Evolutionary conservation across 768 basidiomycete genomes (phyloP).

Genomic region (Xerocomellus dryophilus): DNA sequence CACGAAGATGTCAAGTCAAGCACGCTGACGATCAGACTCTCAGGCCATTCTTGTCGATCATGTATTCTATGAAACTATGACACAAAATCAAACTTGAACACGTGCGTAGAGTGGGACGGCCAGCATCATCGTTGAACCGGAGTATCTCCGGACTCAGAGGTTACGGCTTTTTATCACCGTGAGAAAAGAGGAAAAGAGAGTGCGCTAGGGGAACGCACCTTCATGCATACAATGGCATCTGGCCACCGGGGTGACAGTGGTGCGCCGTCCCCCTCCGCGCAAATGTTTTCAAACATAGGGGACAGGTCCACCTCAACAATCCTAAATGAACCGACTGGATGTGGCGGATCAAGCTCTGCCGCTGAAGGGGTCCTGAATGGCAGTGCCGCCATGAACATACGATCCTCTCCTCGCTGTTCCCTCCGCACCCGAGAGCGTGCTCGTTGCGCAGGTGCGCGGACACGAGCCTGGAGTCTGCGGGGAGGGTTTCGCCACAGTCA

Average conservation of each 20-base stretch:
- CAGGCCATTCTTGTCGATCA: too few relatives aligned
- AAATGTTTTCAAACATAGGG: background rate
- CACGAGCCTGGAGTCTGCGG: background rate
- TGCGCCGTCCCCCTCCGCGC: background rate
- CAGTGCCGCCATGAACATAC: background rate
- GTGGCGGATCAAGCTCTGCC: background rate
- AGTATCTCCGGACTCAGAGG: too few relatives aligned
- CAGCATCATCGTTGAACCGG: too few relatives aligned
- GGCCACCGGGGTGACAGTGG: background rate
- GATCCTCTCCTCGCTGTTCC: background rate
- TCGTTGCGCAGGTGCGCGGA: background rate
- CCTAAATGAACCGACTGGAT: background rate
- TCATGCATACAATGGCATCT: background rate
- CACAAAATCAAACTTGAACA: too few relatives aligned
- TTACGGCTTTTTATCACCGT: background rate
- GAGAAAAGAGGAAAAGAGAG: background rate
- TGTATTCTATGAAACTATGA: too few relatives aligned
- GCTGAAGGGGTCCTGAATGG: background rate
- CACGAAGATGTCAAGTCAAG: too few relatives aligned
- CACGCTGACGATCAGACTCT: too few relatives aligned
- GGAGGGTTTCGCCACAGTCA: background rate
- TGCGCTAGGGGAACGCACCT: background rate
- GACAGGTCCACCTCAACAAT: slow-evolving; percentile 8
- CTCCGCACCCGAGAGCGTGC: background rate
- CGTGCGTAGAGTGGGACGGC: too few relatives aligned